These are phyloP conservation scores for Stenocarpella maydis DNA, from an alignment of 2,329 filamentous ascomycete species.

Conservation along the genomic window DNA sequence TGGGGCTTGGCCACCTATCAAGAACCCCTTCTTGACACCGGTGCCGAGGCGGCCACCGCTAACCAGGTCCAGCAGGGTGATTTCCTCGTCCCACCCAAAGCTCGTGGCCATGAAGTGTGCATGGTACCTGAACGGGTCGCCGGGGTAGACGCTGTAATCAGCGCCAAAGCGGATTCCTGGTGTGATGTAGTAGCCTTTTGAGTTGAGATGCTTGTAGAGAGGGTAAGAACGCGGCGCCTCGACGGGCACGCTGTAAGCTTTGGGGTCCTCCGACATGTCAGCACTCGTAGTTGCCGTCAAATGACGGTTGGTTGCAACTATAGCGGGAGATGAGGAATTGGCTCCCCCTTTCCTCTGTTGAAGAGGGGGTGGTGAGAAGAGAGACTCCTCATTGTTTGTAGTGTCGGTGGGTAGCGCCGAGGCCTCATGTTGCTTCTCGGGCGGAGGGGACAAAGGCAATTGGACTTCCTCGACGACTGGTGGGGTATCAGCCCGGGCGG, in stretches of 20 bases:
- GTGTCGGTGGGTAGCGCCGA: not conserved
- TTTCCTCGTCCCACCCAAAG: constrained; percentile 85
- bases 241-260: constrained; percentile 34
- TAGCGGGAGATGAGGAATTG: constrained; percentile 13
- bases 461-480: constrained; percentile 1
- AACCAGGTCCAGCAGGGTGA: constrained; percentile 85
- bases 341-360: not conserved
- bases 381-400: constrained; percentile 10
- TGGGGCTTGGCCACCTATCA: constrained; percentile 76
- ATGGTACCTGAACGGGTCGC: constrained; percentile 93
- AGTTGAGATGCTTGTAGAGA: constrained; percentile 82
- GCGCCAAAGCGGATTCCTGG: constrained; percentile 95
- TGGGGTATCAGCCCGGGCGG: constrained; percentile 7
- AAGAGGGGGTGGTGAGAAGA: constrained; percentile 13
- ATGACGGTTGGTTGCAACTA: constrained; percentile 46
- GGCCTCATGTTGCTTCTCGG: not conserved
- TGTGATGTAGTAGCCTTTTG: constrained; percentile 83
- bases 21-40: constrained; percentile 93
- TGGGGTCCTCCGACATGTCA: constrained; percentile 41
- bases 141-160: constrained; percentile 93
- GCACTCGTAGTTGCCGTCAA: constrained; percentile 52
- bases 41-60: constrained; percentile 89
- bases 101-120: constrained; percentile 91
- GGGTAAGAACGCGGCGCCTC: constrained; percentile 67
- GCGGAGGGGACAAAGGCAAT: not conserved